phyloP scores from a whole-genome alignment of 2,329 filamentous ascomycete species.

The Grosmannia clavigera region DNA sequence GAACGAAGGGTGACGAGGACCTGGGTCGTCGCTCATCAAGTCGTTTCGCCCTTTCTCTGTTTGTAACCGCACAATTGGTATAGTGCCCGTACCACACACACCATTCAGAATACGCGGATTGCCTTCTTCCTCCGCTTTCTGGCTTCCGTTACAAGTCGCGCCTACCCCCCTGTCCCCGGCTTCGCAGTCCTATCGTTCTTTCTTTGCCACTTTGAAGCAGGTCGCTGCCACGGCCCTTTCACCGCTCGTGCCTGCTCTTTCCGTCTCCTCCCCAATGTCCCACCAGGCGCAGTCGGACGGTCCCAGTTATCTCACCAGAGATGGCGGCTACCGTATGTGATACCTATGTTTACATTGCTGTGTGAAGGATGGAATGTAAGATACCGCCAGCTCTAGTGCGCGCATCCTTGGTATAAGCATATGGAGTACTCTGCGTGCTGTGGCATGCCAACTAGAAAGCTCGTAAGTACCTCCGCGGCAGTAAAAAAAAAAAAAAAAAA shows the following conservation, averaged over 20 bases:
- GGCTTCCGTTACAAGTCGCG: not conserved
- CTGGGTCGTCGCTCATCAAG: not conserved
- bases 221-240: not conserved
- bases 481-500: not conserved
- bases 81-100: not conserved
- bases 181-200: not conserved
- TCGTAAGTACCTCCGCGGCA: too few relatives aligned
- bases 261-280: not conserved
- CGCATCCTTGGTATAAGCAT: not conserved
- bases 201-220: not conserved
- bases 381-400: not conserved
- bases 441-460: not conserved
- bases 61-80: not conserved
- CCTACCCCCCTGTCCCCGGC: not conserved
- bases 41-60: not conserved
- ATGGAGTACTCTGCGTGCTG: not conserved
- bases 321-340: not conserved
- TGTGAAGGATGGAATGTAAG: too few relatives aligned
- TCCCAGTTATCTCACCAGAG: not conserved
- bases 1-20: slow-evolving; percentile 3
- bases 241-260: not conserved
- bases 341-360: too few relatives aligned
- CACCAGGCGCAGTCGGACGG: not conserved
- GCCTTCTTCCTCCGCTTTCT: not conserved
- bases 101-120: not conserved